Conservation (phyloP, 768 basidiomycete species). For the Podaxis rugospora region DNA sequence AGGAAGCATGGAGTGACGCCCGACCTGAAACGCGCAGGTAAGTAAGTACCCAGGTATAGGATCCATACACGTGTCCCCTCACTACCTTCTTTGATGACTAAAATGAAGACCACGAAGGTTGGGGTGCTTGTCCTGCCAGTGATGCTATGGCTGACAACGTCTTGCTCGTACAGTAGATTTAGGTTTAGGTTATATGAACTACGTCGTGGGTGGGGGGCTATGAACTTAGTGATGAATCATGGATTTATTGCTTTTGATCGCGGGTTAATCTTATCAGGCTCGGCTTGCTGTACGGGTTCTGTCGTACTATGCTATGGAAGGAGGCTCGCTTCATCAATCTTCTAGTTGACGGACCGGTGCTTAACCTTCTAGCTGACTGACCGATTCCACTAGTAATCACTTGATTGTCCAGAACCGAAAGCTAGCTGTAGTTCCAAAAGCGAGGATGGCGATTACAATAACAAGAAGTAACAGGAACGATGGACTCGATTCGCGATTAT, state of each 20-base stretch:
- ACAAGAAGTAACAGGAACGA: too few relatives aligned
- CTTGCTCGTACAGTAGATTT: neutral
- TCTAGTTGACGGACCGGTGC: too few relatives aligned
- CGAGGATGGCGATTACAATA: too few relatives aligned
- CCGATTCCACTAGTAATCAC: too few relatives aligned
- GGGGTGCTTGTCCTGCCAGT: neutral
- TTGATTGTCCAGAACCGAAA: too few relatives aligned
- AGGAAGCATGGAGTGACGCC: neutral
- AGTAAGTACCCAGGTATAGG: neutral
- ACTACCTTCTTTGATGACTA: neutral
- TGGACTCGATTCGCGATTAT: too few relatives aligned
- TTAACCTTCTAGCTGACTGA: too few relatives aligned
- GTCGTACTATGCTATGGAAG: neutral
- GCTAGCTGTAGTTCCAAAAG: too few relatives aligned
- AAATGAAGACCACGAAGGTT: neutral
- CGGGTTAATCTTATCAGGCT: neutral
- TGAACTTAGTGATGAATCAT: neutral
- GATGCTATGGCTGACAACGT: neutral
- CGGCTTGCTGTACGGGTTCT: neutral
- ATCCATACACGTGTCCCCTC: neutral
- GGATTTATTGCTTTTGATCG: neutral
- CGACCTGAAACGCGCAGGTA: neutral
- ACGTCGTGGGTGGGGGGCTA: neutral
- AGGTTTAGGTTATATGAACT: neutral
- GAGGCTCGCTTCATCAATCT: too few relatives aligned